Percentiles rank a stretch among this genome's conserved stretches.
Conservation (phyloP, 2,329 filamentous ascomycete genomes). For the Botrytis squamosa region DNA sequence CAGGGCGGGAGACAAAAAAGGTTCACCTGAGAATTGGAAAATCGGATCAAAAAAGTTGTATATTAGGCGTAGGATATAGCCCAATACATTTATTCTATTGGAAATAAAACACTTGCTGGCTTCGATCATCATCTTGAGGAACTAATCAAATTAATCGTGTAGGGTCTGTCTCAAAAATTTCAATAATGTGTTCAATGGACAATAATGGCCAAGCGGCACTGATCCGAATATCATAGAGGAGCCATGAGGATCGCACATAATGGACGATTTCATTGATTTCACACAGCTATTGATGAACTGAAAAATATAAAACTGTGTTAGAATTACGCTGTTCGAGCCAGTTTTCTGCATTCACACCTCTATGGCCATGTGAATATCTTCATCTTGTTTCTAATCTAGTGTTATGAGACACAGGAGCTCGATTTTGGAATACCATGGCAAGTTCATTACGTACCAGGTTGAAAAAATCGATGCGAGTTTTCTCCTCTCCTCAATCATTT, state of each 20-base stretch:
- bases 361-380: not conserved
- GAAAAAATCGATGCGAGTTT: not conserved
- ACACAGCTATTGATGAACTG: not conserved
- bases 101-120: not conserved
- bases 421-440: not conserved
- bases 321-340: not conserved
- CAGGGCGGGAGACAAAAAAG: conserved; percentile 15
- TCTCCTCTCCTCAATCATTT: not conserved
- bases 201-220: not conserved
- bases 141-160: not conserved
- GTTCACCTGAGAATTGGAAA: not conserved
- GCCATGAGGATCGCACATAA: not conserved
- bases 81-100: not conserved
- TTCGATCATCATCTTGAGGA: not conserved
- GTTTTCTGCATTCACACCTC: not conserved
- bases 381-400: not conserved
- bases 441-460: not conserved
- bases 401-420: not conserved
- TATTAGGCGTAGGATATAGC: conserved; percentile 9
- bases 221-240: not conserved
- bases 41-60: conserved; percentile 8
- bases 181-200: not conserved
- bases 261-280: not conserved
- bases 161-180: not conserved
- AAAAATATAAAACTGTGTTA: not conserved